Conservation (phyloP, 2,329 filamentous ascomycete species). For the Fusarium annulatum region DNA sequence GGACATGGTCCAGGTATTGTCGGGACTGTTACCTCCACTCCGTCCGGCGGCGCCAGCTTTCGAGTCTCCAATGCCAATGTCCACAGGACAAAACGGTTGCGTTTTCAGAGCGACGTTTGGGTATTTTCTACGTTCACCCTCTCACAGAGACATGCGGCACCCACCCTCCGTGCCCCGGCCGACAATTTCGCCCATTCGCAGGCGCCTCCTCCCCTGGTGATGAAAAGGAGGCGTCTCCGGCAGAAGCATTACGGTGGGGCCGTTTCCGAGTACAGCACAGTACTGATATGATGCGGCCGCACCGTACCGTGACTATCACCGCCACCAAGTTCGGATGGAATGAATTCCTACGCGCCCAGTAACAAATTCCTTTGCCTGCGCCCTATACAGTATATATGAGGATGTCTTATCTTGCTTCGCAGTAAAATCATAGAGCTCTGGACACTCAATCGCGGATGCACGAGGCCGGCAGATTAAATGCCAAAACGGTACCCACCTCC, state of each 20-base stretch:
- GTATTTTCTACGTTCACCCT: not conserved
- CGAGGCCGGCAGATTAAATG: slow-evolving; percentile 18
- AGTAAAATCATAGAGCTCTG: no score
- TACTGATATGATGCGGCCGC: not conserved
- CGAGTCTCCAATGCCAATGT: not conserved
- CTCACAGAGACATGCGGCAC: slow-evolving; percentile 11
- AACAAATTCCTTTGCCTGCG: not conserved
- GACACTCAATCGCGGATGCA: not conserved
- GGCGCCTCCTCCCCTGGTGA: slow-evolving; percentile 15
- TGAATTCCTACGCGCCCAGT: not conserved
- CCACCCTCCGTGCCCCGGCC: slow-evolving; percentile 17
- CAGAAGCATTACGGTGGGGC: slow-evolving; percentile 30
- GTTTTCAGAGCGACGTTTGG: not conserved
- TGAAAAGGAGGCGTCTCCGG: slow-evolving; percentile 31
- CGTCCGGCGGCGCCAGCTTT: slow-evolving; percentile 15
- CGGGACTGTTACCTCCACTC: slow-evolving; percentile 27
- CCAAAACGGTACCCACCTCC: slow-evolving; percentile 37
- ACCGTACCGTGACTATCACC: slow-evolving; percentile 19
- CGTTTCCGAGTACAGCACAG: slow-evolving; percentile 29
- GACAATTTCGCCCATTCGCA: slow-evolving; percentile 9
- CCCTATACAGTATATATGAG: not conserved
- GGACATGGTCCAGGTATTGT: slow-evolving; percentile 36
- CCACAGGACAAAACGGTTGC: slow-evolving; percentile 12
- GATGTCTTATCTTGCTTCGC: not conserved
- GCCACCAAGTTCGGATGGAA: not conserved